A percentile compares a stretch with the other conserved stretches of the same genome.
Conservation (phyloP, 106 monocot genomes). For the Chionographis japonica region DNA sequence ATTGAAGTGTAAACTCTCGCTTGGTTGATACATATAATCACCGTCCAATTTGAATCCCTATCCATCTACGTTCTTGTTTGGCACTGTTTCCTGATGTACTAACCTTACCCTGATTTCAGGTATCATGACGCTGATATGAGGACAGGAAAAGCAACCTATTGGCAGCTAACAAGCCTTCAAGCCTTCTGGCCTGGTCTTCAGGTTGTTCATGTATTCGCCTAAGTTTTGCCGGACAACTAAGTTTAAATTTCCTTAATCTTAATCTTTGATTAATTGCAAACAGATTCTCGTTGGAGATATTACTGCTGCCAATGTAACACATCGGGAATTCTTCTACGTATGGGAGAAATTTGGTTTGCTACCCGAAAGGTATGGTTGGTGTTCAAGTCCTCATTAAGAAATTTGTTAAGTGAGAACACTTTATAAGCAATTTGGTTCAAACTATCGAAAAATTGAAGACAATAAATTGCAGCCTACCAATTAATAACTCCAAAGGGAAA, state of each 20-base stretch:
- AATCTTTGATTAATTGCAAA: constrained; percentile 8
- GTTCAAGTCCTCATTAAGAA: not conserved
- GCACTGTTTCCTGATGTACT: not conserved
- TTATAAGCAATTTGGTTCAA: not conserved
- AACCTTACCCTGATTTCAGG: constrained; percentile 26
- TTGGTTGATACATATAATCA: no score
- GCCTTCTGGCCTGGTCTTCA: constrained; percentile 99
- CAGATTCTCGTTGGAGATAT: constrained; percentile 87
- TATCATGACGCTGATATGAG: constrained; percentile 98
- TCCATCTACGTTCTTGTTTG: no score
- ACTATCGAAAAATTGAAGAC: not conserved
- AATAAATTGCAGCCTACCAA: no score
- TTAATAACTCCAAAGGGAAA: no score
- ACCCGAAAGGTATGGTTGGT: constrained; percentile 68
- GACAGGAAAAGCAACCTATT: constrained; percentile 83
- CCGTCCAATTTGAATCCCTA: no score
- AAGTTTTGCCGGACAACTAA: not conserved
- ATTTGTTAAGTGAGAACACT: not conserved
- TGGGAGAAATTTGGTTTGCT: constrained; percentile 89
- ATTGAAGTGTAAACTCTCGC: no score
- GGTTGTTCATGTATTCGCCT: constrained; percentile 30
- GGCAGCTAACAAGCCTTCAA: constrained; percentile 96
- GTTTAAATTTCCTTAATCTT: not conserved
- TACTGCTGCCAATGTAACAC: constrained; percentile 77
- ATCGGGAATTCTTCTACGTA: constrained; percentile 85